Conservation (phyloP, 129 eudicot genomes). For the Arctium minus region DNA sequence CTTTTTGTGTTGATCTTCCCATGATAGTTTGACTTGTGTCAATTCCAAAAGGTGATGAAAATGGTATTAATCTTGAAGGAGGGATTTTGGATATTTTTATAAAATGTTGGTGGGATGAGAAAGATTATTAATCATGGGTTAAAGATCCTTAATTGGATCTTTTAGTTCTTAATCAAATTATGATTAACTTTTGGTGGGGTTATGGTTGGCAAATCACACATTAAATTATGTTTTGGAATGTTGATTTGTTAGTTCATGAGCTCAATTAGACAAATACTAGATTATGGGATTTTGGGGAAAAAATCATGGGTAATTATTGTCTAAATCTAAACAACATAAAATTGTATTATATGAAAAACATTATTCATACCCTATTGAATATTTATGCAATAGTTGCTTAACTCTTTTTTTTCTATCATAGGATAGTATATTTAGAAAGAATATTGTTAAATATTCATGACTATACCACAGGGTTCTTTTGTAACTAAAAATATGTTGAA, state of each 20-base stretch:
- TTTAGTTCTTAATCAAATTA: slow-evolving; percentile 7
- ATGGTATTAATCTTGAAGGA: slow-evolving; percentile 6
- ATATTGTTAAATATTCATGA: too few relatives aligned
- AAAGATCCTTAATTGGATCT: slow-evolving; percentile 34
- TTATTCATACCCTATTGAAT: neutral
- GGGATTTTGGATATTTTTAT: slow-evolving; percentile 11
- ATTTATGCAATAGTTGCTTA: neutral
- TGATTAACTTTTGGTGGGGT: slow-evolving; percentile 21
- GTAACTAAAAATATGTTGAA: too few relatives aligned
- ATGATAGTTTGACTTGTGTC: slow-evolving; percentile 28
- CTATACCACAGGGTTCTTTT: too few relatives aligned
- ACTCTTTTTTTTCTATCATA: neutral
- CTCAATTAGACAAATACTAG: neutral
- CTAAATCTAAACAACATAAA: neutral
- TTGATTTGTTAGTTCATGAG: neutral
- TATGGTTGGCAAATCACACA: slow-evolving; percentile 9
- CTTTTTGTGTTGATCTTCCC: neutral
- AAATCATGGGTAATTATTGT: neutral
- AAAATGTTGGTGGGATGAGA: slow-evolving; percentile 27
- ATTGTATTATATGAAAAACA: neutral
- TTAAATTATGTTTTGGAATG: slow-evolving; percentile 10
- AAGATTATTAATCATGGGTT: slow-evolving; percentile 23
- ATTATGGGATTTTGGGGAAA: neutral
- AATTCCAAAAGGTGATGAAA: slow-evolving; percentile 19
- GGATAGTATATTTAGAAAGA: neutral